phyloP scores from a whole-genome alignment of 495 filamentous ascomycete species.

The Penicillium macrosclerotiorum region DNA sequence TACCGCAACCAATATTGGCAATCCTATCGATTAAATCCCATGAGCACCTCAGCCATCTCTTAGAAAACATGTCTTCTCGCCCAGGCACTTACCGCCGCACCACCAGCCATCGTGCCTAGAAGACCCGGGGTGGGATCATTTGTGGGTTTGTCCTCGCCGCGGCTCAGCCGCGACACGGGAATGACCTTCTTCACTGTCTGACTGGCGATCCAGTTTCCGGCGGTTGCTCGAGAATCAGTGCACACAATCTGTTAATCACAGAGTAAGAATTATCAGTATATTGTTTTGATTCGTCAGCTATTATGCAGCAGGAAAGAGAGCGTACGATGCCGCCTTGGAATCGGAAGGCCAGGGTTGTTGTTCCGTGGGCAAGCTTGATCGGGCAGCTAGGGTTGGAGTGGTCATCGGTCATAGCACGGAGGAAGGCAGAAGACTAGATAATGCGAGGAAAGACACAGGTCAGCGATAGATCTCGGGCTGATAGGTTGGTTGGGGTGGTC shows the following conservation, averaged over 20 bases:
- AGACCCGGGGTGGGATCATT: slow-evolving; percentile 78
- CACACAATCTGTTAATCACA: slow-evolving; percentile 69
- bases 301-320: too few relatives aligned
- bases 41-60: slow-evolving; percentile 9
- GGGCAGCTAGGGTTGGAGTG: slow-evolving; percentile 92
- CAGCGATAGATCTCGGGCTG: slow-evolving; percentile 1
- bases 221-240: slow-evolving; percentile 93
- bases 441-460: background rate
- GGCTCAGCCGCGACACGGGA: slow-evolving; percentile 49
- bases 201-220: slow-evolving; percentile 97
- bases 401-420: slow-evolving; percentile 96
- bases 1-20: slow-evolving; percentile 99
- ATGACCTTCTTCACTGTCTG: slow-evolving; percentile 99
- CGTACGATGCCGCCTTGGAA: slow-evolving; percentile 90
- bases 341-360: slow-evolving; percentile 95
- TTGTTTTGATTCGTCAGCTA: too few relatives aligned
- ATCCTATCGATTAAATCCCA: slow-evolving; percentile 54
- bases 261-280: background rate
- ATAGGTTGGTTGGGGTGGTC: background rate
- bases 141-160: slow-evolving; percentile 51
- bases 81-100: slow-evolving; percentile 70
- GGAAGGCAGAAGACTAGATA: slow-evolving; percentile 79
- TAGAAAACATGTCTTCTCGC: background rate
- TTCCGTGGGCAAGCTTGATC: slow-evolving; percentile 99
- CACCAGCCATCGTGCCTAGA: slow-evolving; percentile 96